phyloP scores from a whole-genome alignment of 2,329 filamentous ascomycete species.

The Sarocladium brachiariae region DNA sequence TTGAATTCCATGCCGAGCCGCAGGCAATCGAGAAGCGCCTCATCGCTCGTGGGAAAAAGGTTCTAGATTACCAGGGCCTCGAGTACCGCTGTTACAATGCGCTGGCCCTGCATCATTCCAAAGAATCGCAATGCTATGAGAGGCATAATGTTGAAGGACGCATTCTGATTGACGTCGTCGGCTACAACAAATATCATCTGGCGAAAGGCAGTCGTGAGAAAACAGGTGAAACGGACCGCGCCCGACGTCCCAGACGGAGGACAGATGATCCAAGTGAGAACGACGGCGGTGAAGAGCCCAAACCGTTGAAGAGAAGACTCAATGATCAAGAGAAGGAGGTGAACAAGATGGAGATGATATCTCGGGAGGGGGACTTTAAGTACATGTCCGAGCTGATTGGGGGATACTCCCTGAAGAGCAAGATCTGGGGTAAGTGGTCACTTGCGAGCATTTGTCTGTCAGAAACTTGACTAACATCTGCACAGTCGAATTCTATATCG shows the following conservation, averaged over 20 bases:
- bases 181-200: slow-evolving; percentile 35
- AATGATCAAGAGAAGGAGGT: slow-evolving; percentile 26
- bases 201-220: slow-evolving; percentile 28
- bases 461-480: not conserved
- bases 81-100: slow-evolving; percentile 35
- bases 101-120: slow-evolving; percentile 24
- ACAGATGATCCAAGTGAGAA: not conserved
- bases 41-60: slow-evolving; percentile 12
- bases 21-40: not conserved
- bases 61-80: slow-evolving; percentile 18
- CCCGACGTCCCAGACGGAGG: slow-evolving; percentile 10
- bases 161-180: slow-evolving; percentile 25
- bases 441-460: not conserved
- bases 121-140: slow-evolving; percentile 23
- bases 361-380: slow-evolving; percentile 30
- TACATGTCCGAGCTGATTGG: slow-evolving; percentile 27
- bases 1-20: slow-evolving; percentile 1
- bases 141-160: slow-evolving; percentile 20
- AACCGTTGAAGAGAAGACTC: slow-evolving; percentile 18
- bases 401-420: slow-evolving; percentile 40
- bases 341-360: slow-evolving; percentile 34
- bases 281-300: slow-evolving; percentile 12
- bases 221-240: slow-evolving; percentile 18
- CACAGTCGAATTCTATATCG: slow-evolving; percentile 30
- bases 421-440: slow-evolving; percentile 30